phyloP scores from a whole-genome alignment of 805 yeast genomes.

The Candida suzukii region DNA sequence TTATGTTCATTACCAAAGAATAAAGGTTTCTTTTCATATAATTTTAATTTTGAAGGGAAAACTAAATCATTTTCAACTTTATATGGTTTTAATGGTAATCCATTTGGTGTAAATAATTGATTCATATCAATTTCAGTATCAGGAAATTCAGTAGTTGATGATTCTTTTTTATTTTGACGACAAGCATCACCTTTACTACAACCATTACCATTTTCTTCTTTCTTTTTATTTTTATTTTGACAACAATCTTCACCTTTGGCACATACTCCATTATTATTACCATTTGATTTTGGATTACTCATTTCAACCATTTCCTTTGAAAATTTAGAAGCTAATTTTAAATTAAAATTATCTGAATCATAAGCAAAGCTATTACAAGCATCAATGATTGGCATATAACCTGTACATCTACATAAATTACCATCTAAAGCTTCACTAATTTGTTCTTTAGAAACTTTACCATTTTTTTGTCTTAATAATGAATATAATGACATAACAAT shows the following conservation, averaged over 20 bases:
- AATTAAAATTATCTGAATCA: constrained; percentile 24
- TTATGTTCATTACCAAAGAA: constrained; percentile 31
- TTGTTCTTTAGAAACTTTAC: constrained; percentile 29
- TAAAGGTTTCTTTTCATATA: constrained; percentile 19
- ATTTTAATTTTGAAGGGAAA: constrained; percentile 31
- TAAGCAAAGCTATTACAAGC: constrained; percentile 37
- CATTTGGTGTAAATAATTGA: constrained; percentile 29
- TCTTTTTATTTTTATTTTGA: constrained; percentile 16
- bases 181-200: constrained; percentile 30
- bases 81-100: constrained; percentile 32
- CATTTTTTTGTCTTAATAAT: constrained; percentile 30
- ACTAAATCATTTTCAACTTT: constrained; percentile 30
- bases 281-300: background rate
- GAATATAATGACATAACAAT: constrained; percentile 42
- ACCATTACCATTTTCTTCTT: constrained; percentile 1
- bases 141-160: constrained; percentile 17
- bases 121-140: constrained; percentile 28
- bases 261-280: constrained; percentile 17
- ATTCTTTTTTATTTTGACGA: constrained; percentile 23
- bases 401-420: constrained; percentile 42
- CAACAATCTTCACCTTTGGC: constrained; percentile 31
- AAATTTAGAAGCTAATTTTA: constrained; percentile 3
- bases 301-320: background rate
- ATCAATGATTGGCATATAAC: constrained; percentile 42
- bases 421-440: constrained; percentile 40